Conservation (phyloP, 140 eudicot species). For the Ambrosia hybrid region DNA sequence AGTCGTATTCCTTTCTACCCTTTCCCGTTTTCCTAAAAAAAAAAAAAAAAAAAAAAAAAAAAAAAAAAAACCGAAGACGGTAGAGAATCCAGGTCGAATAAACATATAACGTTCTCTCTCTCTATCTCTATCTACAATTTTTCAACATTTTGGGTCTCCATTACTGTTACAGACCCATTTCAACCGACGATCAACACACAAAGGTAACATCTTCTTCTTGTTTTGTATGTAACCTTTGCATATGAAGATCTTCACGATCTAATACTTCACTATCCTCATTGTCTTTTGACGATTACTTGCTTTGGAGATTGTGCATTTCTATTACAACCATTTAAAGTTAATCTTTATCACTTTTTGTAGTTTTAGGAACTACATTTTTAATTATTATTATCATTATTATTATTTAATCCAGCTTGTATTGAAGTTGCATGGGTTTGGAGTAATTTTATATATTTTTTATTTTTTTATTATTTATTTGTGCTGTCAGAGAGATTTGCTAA, state of each 20-base stretch:
- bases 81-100: conserved; percentile 22
- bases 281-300: not conserved
- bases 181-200: conserved; percentile 17
- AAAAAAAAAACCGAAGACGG: conserved; percentile 13
- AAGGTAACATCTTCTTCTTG: conserved; percentile 8
- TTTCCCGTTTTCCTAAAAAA: conserved; percentile 17
- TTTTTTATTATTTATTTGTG: not conserved
- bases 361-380: not conserved
- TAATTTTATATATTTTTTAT: conserved; percentile 14
- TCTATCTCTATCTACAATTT: conserved; percentile 8
- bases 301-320: conserved; percentile 11
- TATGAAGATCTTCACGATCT: not conserved
- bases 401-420: conserved; percentile 5
- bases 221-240: not conserved
- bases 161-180: conserved; percentile 11
- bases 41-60: not conserved
- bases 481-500: conserved; percentile 25
- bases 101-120: conserved; percentile 1
- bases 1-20: too few species aligned
- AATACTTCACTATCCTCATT: not conserved
- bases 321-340: conserved; percentile 7
- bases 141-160: conserved; percentile 25
- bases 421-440: conserved; percentile 28
- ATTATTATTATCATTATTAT: not conserved
- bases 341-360: conserved; percentile 6